Conservation (phyloP, 495 filamentous ascomycete genomes). For the Halenospora varia region DNA sequence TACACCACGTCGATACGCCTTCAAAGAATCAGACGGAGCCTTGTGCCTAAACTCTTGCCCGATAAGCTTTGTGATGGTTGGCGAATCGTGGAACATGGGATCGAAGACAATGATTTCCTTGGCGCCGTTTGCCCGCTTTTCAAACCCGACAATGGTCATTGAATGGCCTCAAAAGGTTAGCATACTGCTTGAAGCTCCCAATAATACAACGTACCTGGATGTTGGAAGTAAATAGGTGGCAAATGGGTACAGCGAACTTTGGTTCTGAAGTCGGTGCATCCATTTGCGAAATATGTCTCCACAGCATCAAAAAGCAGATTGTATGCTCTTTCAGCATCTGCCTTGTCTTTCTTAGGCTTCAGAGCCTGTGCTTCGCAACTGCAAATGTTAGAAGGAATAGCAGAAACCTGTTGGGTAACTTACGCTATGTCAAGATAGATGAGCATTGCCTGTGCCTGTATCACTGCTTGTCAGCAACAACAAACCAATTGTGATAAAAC, state of each 20-base stretch:
- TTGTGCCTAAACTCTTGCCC: slow-evolving; percentile 38
- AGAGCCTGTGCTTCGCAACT: slow-evolving; percentile 54
- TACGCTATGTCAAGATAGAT: slow-evolving; percentile 62
- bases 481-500: too few relatives aligned
- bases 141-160: slow-evolving; percentile 86
- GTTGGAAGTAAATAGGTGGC: slow-evolving; percentile 89
- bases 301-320: slow-evolving; percentile 57
- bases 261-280: slow-evolving; percentile 30
- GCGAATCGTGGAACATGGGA: slow-evolving; percentile 73
- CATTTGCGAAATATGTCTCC: slow-evolving; percentile 67
- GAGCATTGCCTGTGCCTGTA: slow-evolving; percentile 80
- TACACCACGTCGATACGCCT: slow-evolving; percentile 64
- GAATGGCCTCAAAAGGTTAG: slow-evolving; percentile 63
- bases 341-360: slow-evolving; percentile 18
- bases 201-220: slow-evolving; percentile 51
- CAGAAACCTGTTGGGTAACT: slow-evolving; percentile 24
- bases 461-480: too few relatives aligned
- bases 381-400: not conserved
- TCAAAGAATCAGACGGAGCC: slow-evolving; percentile 55
- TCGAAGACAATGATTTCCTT: slow-evolving; percentile 84
- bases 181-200: not conserved
- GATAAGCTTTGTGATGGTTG: slow-evolving; percentile 53
- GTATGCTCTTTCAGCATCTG: slow-evolving; percentile 7
- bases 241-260: slow-evolving; percentile 65
- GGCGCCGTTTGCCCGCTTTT: slow-evolving; percentile 59